Evolutionary conservation across 192 early-diverging fungal genomes (phyloP).

Genomic region (Phycomyces blakesleeanus): DNA sequence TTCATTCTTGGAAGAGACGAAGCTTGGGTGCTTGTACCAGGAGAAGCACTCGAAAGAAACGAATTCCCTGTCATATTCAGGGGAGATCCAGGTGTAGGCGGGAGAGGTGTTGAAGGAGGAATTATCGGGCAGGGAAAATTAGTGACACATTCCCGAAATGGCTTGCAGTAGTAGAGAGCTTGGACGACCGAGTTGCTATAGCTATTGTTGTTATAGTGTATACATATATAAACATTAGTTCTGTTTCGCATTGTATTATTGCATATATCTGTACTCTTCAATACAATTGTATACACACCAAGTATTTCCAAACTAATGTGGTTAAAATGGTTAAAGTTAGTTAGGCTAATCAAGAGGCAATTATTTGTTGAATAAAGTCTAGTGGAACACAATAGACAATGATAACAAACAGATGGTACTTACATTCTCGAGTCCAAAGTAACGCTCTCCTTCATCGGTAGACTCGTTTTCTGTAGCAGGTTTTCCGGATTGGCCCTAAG

Average conservation of each 20-base stretch:
- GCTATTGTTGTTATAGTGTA: slow-evolving; percentile 44
- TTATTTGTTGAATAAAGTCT: not conserved
- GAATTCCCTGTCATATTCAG: not conserved
- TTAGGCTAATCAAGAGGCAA: no score
- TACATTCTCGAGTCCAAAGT: slow-evolving; percentile 91
- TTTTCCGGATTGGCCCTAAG: slow-evolving; percentile 44
- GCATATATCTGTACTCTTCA: no score
- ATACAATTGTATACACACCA: slow-evolving; percentile 44
- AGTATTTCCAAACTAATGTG: slow-evolving; percentile 77
- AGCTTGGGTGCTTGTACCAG: not conserved
- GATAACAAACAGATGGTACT: not conserved
- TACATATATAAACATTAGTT: slow-evolving; percentile 6
- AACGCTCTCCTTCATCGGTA: slow-evolving; percentile 69
- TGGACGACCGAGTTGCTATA: slow-evolving; percentile 97
- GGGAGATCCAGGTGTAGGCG: slow-evolving; percentile 15
- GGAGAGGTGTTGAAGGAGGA: slow-evolving; percentile 17
- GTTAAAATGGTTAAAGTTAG: not conserved
- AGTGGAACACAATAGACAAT: not conserved
- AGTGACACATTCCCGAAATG: slow-evolving; percentile 90
- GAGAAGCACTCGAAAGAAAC: not conserved
- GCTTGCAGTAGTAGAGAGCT: slow-evolving; percentile 90
- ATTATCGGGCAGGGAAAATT: slow-evolving; percentile 57
- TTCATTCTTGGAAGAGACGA: not conserved
- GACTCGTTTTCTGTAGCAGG: slow-evolving; percentile 37
- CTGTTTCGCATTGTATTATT: no score